Base-by-base conservation (phyloP, 2,329 filamentous ascomycete species). In the Diplodia corticola region DNA sequence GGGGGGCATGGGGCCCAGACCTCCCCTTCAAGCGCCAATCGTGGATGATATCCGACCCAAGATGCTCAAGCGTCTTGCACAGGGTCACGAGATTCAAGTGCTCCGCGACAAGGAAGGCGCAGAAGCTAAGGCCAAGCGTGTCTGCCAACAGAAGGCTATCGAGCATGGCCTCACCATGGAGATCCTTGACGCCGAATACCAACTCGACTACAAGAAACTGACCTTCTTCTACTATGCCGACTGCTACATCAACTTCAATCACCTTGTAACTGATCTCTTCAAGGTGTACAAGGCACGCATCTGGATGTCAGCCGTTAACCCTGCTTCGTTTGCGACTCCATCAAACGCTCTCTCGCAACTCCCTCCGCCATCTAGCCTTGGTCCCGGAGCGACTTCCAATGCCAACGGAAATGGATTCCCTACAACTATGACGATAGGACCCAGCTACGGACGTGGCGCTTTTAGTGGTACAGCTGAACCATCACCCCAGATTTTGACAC, bases 181-280 rank as follows among this genome's bases (percentile, higher is more conserved):
- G 78, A 98, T 99, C 69, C 86, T 99, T 6, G 95, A 99, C 79
- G 95, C 95, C 4, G 95, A 99, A 77, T 99, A 97, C 76, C 95
- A 99, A 76, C 96, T 97, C 89, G 95, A 99, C 77, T 97, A 93
- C 88, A 97, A 98, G 81, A 99, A 99, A 78, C 82, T 99, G 65
- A 99, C 96, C 0, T 98, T 98, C 80, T 99, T 97, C 82, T 99
- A 98, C 80, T 99, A 97, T 76, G 94, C 95, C 64, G 93, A 97
- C 75, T 89, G 92, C 0, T 99, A 99, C 77, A 97, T 99, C 83
- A 98, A 98, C 81, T 99, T 99, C 85, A 99, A 99, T 77, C 92
- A 92, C 2, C 87, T 99, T 17, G 95, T 99, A 63, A 97, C 93
- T 0, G 95, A 99, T 76, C 84, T 99, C 13, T 99, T 98, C 86